These are phyloP conservation scores for Pharnaceum exiguum DNA, from an alignment of 148 eudicot genomes.

Conservation along the genomic window DNA sequence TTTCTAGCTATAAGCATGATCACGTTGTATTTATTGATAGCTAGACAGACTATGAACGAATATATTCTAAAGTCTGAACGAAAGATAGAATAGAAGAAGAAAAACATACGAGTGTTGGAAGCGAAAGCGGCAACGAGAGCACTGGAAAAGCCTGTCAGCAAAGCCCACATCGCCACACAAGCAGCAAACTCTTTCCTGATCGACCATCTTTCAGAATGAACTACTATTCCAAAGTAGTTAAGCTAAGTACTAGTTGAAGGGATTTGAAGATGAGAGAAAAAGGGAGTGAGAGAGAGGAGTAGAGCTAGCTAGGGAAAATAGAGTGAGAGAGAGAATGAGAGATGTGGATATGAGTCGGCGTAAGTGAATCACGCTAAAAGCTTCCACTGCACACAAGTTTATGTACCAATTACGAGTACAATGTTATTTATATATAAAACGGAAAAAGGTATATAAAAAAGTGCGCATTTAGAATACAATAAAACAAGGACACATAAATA, in stretches of 20 bases:
- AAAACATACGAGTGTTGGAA: slow-evolving; percentile 30
- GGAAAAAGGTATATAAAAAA: no score
- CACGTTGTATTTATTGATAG: no score
- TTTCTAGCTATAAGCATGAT: no score
- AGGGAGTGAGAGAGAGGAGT: background rate
- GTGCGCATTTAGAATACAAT: no score
- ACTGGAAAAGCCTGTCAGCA: slow-evolving; percentile 29
- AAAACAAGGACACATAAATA: background rate
- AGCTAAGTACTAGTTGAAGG: background rate
- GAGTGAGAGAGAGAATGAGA: background rate
- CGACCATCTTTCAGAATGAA: slow-evolving; percentile 9
- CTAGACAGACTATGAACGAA: background rate
- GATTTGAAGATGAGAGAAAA: background rate
- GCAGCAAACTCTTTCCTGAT: slow-evolving; percentile 33
- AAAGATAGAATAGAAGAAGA: background rate
- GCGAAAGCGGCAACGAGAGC: slow-evolving; percentile 31
- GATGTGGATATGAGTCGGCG: slow-evolving; percentile 1
- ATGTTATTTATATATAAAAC: no score
- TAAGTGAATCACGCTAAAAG: background rate
- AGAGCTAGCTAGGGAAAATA: background rate
- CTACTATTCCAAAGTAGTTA: background rate
- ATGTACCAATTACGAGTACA: no score
- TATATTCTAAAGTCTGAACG: background rate
- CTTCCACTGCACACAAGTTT: background rate
- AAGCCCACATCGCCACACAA: slow-evolving; percentile 43